These are phyloP conservation scores for Polychaeton citri DNA, from an alignment of 2,329 filamentous ascomycete genomes.

Conservation along the genomic window DNA sequence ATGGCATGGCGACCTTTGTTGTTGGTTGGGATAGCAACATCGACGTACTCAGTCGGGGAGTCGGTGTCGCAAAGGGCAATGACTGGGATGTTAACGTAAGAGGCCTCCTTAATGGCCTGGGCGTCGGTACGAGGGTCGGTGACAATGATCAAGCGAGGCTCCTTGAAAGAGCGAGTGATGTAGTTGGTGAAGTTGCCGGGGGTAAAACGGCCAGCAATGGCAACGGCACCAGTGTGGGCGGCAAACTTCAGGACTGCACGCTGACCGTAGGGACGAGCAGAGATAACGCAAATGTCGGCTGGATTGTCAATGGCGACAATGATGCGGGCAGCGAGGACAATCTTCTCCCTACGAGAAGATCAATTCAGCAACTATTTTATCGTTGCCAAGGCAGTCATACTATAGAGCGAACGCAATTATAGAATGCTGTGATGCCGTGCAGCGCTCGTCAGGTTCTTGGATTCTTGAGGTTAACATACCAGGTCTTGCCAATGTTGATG, in stretches of 20 bases:
- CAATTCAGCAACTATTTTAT: too few species aligned
- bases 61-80: slow-evolving; percentile 98
- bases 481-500: slow-evolving; percentile 99
- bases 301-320: slow-evolving; percentile 99
- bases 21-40: slow-evolving; percentile 99
- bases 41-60: slow-evolving; percentile 98
- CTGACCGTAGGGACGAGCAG: slow-evolving; percentile 97
- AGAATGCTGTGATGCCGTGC: too few species aligned
- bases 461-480: too few species aligned
- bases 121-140: slow-evolving; percentile 99
- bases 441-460: too few species aligned
- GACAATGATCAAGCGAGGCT: slow-evolving; percentile 97
- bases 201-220: slow-evolving; percentile 99
- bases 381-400: neutral
- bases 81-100: slow-evolving; percentile 99
- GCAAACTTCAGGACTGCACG: slow-evolving; percentile 99
- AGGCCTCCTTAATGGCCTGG: slow-evolving; percentile 99
- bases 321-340: slow-evolving; percentile 95
- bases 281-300: slow-evolving; percentile 98
- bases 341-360: slow-evolving; percentile 98
- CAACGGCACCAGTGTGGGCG: slow-evolving; percentile 90
- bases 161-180: slow-evolving; percentile 99
- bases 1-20: slow-evolving; percentile 99
- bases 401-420: neutral
- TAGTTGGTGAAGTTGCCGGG: slow-evolving; percentile 99